phyloP scores from a whole-genome alignment of 768 basidiomycete genomes.

The Pleurotus giganteus region DNA sequence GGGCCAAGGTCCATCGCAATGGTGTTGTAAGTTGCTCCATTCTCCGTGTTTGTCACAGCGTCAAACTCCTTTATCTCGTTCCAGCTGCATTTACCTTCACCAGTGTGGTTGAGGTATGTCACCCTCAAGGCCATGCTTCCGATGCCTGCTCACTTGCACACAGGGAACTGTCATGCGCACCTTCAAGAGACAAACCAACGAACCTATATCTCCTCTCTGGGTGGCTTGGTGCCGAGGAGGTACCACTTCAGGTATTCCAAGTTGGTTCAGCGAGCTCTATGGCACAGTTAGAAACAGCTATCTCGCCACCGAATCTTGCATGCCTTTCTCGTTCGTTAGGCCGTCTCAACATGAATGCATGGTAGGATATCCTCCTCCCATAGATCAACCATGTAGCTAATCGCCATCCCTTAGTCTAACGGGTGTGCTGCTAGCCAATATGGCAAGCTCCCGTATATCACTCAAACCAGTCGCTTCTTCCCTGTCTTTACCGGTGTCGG shows the following conservation, averaged over 20 bases:
- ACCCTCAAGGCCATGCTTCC: not conserved
- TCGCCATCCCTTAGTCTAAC: not conserved
- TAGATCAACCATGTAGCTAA: not conserved
- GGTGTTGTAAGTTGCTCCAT: not conserved
- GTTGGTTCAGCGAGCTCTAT: not conserved
- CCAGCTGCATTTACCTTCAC: not conserved
- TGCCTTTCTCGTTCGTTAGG: not conserved
- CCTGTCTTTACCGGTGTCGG: not conserved
- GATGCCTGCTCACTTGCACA: not conserved
- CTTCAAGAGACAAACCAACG: constrained; percentile 3
- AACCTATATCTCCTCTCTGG: constrained; percentile 7
- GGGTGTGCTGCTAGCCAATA: not conserved
- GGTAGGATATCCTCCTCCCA: not conserved
- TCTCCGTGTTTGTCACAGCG: not conserved
- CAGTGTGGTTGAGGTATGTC: not conserved
- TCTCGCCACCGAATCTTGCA: not conserved
- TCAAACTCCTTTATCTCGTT: not conserved
- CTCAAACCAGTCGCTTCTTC: not conserved
- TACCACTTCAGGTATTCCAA: not conserved
- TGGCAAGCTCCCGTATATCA: not conserved
- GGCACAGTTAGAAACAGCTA: not conserved
- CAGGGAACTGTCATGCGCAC: constrained; percentile 6
- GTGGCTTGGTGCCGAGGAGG: constrained; percentile 5
- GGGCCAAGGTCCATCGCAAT: not conserved
- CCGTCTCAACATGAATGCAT: not conserved